These are phyloP conservation scores for Ehretia macrophylla DNA, from an alignment of 257 asterid genomes.

Conservation along the genomic window DNA sequence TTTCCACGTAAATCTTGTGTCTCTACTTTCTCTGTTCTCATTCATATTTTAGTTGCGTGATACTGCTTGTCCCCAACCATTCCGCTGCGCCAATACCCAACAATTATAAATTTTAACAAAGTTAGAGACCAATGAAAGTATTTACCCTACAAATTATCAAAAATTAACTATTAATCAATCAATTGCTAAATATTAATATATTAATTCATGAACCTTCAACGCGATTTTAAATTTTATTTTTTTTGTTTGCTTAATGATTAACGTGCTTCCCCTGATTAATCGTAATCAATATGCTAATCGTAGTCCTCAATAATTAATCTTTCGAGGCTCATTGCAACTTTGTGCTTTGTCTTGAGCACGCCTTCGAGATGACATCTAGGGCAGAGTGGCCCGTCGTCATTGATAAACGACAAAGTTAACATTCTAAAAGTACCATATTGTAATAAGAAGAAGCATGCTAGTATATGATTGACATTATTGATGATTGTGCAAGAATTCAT, in stretches of 20 bases:
- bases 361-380: constrained; percentile 5
- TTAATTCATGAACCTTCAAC: too few species aligned
- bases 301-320: background rate
- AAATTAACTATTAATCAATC: too few species aligned
- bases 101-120: too few species aligned
- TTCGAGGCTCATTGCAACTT: background rate
- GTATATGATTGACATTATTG: constrained; percentile 12
- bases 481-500: constrained; percentile 12
- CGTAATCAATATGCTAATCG: constrained; percentile 10
- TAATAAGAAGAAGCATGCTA: constrained; percentile 1
- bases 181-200: too few species aligned
- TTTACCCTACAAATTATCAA: too few species aligned
- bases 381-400: background rate
- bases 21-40: too few species aligned
- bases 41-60: too few species aligned
- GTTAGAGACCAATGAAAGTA: too few species aligned
- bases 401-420: constrained; percentile 31
- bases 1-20: too few species aligned
- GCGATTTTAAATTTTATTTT: too few species aligned
- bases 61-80: too few species aligned
- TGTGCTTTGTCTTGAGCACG: constrained; percentile 20
- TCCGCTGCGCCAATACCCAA: too few species aligned
- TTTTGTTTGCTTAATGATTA: constrained; percentile 8
- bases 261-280: constrained; percentile 2
- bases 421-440: constrained; percentile 8